phyloP scores from a whole-genome alignment of 345 rosid species.

The Eucalyptus brandiana region DNA sequence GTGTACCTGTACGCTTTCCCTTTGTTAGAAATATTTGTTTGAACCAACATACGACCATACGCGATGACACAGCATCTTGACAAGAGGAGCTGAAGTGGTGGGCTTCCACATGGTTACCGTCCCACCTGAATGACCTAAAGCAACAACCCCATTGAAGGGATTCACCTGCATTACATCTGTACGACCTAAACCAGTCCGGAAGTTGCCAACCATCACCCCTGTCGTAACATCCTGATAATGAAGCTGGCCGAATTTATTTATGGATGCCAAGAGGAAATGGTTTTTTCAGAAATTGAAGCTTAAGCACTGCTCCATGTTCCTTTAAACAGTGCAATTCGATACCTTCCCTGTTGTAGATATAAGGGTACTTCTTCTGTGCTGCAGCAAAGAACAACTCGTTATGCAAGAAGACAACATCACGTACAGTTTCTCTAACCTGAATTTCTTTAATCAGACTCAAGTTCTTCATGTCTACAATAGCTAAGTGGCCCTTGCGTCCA shows the following conservation, averaged over 20 bases:
- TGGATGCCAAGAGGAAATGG: constrained; percentile 80
- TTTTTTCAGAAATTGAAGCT: constrained; percentile 76
- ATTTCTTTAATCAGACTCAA: constrained; percentile 61
- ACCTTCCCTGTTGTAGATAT: constrained; percentile 75
- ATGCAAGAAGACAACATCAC: constrained; percentile 77
- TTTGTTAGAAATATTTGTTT: too few species aligned
- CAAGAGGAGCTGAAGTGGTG: constrained; percentile 53
- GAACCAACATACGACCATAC: too few species aligned
- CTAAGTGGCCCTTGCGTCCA: constrained; percentile 93
- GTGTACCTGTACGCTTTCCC: too few species aligned
- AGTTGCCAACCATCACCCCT: constrained; percentile 60
- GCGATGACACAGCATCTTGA: constrained; percentile 81
- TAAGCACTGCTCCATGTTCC: constrained; percentile 72
- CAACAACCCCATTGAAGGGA: constrained; percentile 67
- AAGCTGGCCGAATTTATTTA: constrained; percentile 71
- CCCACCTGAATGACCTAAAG: constrained; percentile 78
- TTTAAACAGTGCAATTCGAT: constrained; percentile 83
- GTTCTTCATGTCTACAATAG: constrained; percentile 66
- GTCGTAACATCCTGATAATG: constrained; percentile 72
- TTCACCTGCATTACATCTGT: constrained; percentile 76
- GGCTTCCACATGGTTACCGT: constrained; percentile 96
- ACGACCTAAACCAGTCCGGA: constrained; percentile 65
- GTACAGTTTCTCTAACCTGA: constrained; percentile 96
- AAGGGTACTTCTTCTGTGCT: constrained; percentile 94
- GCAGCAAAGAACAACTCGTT: constrained; percentile 81